A percentile compares a stretch with the other conserved stretches of the same genome.
These are phyloP conservation scores for Paraglomus occultum DNA, from an alignment of 192 early-diverging fungal genomes.

Conservation along the genomic window DNA sequence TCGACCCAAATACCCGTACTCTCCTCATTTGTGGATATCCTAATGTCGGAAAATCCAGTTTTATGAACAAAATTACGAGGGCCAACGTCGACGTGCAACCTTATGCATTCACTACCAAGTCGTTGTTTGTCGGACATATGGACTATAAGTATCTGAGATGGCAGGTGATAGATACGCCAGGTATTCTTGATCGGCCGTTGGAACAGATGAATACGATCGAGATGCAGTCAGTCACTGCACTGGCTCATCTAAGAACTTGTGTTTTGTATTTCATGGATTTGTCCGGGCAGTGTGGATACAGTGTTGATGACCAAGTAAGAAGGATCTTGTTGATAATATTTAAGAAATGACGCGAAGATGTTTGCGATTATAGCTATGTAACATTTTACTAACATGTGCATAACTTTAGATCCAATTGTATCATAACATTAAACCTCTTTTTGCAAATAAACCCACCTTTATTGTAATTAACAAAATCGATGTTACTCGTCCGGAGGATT, in stretches of 20 bases:
- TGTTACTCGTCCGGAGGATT: slow-evolving; percentile 73
- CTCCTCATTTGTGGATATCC: slow-evolving; percentile 99
- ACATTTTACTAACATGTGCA: not conserved
- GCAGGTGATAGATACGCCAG: slow-evolving; percentile 99
- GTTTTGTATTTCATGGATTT: slow-evolving; percentile 98
- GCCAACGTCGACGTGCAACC: slow-evolving; percentile 99
- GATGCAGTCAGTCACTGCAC: slow-evolving; percentile 99
- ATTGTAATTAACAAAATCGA: slow-evolving; percentile 98
- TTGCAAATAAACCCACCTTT: slow-evolving; percentile 96
- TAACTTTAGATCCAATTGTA: slow-evolving; percentile 64
- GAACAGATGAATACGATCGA: slow-evolving; percentile 99
- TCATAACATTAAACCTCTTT: slow-evolving; percentile 96
- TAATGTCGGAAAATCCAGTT: slow-evolving; percentile 99
- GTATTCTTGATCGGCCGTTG: slow-evolving; percentile 98
- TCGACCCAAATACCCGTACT: slow-evolving; percentile 99
- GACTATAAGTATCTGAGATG: slow-evolving; percentile 99
- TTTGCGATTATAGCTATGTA: not conserved
- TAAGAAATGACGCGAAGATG: not conserved
- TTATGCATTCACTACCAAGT: slow-evolving; percentile 99
- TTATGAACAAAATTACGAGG: slow-evolving; percentile 98
- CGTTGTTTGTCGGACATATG: slow-evolving; percentile 99
- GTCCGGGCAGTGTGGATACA: slow-evolving; percentile 99
- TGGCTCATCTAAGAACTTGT: slow-evolving; percentile 95
- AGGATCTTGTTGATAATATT: not conserved
- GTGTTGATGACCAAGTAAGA: slow-evolving; percentile 79